Evolutionary conservation across 1,284 basidiomycete genomes (phyloP).

Genomic region (Cutaneotrichosporon dermatis): DNA sequence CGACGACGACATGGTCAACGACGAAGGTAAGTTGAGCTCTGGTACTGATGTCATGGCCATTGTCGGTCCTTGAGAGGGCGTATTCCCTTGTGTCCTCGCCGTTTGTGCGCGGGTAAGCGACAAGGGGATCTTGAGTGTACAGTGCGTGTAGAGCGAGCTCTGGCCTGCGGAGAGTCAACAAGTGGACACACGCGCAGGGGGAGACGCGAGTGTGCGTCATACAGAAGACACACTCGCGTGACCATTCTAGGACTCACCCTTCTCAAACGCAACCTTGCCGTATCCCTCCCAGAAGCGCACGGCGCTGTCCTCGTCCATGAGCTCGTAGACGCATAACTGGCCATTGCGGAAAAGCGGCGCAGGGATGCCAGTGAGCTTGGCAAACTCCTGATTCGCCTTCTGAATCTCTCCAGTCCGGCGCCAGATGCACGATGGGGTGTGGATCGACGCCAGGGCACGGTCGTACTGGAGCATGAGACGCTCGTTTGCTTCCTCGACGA

Average conservation of each 20-base stretch:
- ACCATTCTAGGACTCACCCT: conserved; percentile 42
- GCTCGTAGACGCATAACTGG: conserved; percentile 90
- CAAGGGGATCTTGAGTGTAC: conserved; percentile 71
- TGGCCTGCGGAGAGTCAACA: too few species aligned
- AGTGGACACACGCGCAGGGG: too few species aligned
- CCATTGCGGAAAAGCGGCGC: conserved; percentile 54
- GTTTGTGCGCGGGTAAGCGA: conserved; percentile 42
- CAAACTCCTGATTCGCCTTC: conserved; percentile 83
- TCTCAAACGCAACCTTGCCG: conserved; percentile 89
- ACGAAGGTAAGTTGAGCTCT: conserved; percentile 1
- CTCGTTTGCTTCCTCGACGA: conserved; percentile 96
- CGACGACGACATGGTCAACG: not conserved
- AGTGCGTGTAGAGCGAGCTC: conserved; percentile 81
- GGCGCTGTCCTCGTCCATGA: conserved; percentile 92
- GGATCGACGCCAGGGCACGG: conserved; percentile 90
- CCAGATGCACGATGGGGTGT: conserved; percentile 97
- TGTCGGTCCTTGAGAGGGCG: conserved; percentile 6
- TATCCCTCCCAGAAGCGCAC: conserved; percentile 90
- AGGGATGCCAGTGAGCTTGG: conserved; percentile 39
- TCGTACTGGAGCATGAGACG: conserved; percentile 92
- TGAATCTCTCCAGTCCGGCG: conserved; percentile 97
- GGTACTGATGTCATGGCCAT: conserved; percentile 3
- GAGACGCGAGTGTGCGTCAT: too few species aligned
- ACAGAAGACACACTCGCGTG: not conserved
- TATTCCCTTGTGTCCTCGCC: conserved; percentile 23